Conservation (phyloP, 1,284 basidiomycete genomes). For the Stygiomarasmius scandens region DNA sequence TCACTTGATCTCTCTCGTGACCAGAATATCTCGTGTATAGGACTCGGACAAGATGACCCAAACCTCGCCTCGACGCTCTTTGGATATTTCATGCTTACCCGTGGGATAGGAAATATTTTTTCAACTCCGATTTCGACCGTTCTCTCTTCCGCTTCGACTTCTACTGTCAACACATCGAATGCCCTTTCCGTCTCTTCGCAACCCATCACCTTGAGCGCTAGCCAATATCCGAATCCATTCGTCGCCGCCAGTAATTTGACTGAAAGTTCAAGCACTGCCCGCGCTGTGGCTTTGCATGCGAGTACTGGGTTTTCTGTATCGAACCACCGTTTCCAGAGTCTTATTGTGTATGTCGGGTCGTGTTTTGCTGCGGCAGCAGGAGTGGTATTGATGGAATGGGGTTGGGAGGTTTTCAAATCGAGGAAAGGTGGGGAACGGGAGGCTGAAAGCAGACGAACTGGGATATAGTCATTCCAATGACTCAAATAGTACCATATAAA, state of each 20-base stretch:
- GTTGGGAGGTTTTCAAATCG: constrained; percentile 3
- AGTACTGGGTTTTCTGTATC: background rate
- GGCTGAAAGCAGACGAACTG: background rate
- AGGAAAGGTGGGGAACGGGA: background rate
- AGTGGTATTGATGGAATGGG: constrained; percentile 29
- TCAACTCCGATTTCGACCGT: constrained; percentile 43
- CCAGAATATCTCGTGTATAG: no score
- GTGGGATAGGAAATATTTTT: constrained; percentile 44
- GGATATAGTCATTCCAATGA: no score
- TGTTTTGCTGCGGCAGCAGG: constrained; percentile 38
- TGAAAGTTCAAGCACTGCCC: no score
- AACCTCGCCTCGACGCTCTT: constrained; percentile 35
- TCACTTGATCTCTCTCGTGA: no score
- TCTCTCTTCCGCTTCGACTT: constrained; percentile 12
- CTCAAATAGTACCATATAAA: no score
- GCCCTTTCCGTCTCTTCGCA: background rate
- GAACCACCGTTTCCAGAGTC: constrained; percentile 25
- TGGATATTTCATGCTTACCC: constrained; percentile 38
- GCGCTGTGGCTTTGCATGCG: background rate
- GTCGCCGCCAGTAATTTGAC: no score
- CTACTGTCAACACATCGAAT: background rate
- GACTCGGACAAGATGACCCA: constrained; percentile 32
- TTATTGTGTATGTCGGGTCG: constrained; percentile 39
- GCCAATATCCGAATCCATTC: no score
- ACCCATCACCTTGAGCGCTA: background rate